Evolutionary conservation across 2,329 filamentous ascomycete species (phyloP), one percentile per base, ranked within the genome.

Genomic region (Calonectria hongkongensis): DNA sequence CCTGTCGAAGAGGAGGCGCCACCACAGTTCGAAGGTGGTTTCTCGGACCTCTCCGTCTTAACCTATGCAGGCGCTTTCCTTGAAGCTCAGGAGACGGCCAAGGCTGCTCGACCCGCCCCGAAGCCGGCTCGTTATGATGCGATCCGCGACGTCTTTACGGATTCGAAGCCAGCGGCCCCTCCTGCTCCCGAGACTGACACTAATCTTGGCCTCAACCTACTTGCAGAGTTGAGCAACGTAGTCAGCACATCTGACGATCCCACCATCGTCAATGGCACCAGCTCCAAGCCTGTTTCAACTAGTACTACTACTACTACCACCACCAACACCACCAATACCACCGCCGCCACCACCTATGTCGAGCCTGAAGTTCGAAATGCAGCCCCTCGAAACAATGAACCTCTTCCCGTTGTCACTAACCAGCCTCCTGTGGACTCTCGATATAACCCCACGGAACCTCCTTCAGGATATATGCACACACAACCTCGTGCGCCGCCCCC

Each of bases 121-220:
- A 84, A 84, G 71, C 79, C 78, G 33, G 81, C 81, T 65, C 81
- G 81, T 62, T 84, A 84, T 64, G 83, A 84, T 73, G 83, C 83
- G n/a, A 84, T 84, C 65, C 82, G 83, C n/a, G 85, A 87, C 70
- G 82, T 86, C 36, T 87, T 87, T 73, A 83, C 83, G 15, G 79
- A 83, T 66, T 80, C 82, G 9, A 83, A 82, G 69, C 83, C 84
- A 25, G 75, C 76, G 6, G 70, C 81, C 18, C 66, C 79, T 13
- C 80, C 81, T 2, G 71, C 76, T 8, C 71, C 75, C 4, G 79
- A 82, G 13, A 70, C 72, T 16, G 79, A 79, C 36, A 72, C 70
- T 16, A 76, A 65, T 21, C 68, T 81, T 36, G 74, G 78, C 27
- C 82, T 85, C 45, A 82, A 83, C 70, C 72, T 83, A 9, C 77